A percentile compares a stretch with the other conserved stretches of the same genome.
Evolutionary conservation across 2,329 filamentous ascomycete genomes (phyloP).

Genomic region (Hypoxylon sp.): DNA sequence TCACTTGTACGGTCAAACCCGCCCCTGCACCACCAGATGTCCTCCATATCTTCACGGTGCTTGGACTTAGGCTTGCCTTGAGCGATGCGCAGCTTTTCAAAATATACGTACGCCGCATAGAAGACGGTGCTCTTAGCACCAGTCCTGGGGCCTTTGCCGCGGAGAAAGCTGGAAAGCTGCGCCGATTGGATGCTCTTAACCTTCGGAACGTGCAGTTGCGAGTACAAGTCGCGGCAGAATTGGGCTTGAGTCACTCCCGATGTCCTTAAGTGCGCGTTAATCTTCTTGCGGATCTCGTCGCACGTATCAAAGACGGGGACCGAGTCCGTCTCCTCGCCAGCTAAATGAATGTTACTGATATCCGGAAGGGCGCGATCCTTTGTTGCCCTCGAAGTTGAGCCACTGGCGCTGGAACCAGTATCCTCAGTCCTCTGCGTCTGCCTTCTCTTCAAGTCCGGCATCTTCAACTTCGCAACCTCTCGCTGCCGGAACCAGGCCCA

Average conservation of each 20-base stretch:
- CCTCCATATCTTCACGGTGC: conserved; percentile 65
- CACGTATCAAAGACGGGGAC: conserved; percentile 70
- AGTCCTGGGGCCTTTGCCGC: conserved; percentile 61
- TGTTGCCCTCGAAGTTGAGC: conserved; percentile 15
- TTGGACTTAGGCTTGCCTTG: conserved; percentile 68
- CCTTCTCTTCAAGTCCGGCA: conserved; percentile 43
- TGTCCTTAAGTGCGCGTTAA: conserved; percentile 63
- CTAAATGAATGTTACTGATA: conserved; percentile 59
- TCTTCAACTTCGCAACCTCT: conserved; percentile 42
- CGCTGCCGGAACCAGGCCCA: conserved; percentile 45
- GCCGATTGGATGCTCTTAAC: conserved; percentile 53
- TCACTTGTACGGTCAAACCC: conserved; percentile 28
- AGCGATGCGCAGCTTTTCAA: conserved; percentile 69
- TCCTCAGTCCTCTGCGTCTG: conserved; percentile 23
- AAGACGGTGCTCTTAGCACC: conserved; percentile 64
- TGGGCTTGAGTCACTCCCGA: conserved; percentile 64
- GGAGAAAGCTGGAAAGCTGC: conserved; percentile 65
- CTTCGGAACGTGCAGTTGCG: conserved; percentile 55
- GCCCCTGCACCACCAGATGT: conserved; percentile 29
- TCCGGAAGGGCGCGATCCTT: conserved; percentile 48
- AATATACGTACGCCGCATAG: conserved; percentile 70
- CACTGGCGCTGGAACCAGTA: background rate
- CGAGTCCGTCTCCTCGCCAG: conserved; percentile 58
- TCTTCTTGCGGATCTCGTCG: conserved; percentile 70
- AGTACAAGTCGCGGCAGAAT: conserved; percentile 62